These are phyloP conservation scores for Xylaria multiplex DNA, from an alignment of 2,329 filamentous ascomycete species.

Conservation along the genomic window DNA sequence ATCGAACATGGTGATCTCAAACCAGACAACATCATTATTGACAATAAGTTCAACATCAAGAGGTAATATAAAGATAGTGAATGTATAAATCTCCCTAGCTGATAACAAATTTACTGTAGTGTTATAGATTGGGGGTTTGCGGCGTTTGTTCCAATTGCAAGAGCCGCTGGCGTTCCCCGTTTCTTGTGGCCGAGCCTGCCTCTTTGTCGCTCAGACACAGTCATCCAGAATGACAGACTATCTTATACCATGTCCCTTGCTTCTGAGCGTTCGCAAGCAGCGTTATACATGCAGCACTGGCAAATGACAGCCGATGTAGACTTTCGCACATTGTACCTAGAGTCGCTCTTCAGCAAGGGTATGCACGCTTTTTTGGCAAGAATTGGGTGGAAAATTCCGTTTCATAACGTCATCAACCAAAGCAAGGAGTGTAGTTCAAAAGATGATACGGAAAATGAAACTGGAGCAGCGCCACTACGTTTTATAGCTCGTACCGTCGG, in stretches of 20 bases:
- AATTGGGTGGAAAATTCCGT: slow-evolving; percentile 14
- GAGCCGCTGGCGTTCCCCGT: slow-evolving; percentile 17
- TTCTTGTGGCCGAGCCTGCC: slow-evolving; percentile 12
- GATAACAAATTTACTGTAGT: neutral
- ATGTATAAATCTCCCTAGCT: neutral
- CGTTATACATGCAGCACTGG: slow-evolving; percentile 15
- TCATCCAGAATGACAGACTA: neutral
- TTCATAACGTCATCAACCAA: neutral
- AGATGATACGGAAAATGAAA: too few species aligned
- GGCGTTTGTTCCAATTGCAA: slow-evolving; percentile 16
- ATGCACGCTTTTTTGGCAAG: slow-evolving; percentile 20
- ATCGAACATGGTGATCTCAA: slow-evolving; percentile 16
- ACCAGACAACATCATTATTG: slow-evolving; percentile 12
- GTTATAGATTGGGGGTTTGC: slow-evolving; percentile 14
- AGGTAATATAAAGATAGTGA: too few species aligned
- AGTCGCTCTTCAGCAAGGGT: slow-evolving; percentile 21
- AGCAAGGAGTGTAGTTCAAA: too few species aligned
- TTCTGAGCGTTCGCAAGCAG: slow-evolving; percentile 15
- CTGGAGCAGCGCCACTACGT: too few species aligned
- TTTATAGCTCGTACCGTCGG: too few species aligned
- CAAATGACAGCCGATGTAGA: slow-evolving; percentile 2
- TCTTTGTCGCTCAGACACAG: neutral
- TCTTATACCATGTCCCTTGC: slow-evolving; percentile 17
- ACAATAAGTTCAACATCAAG: slow-evolving; percentile 11
- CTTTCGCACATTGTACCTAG: slow-evolving; percentile 18